A percentile compares a stretch with the other conserved stretches of the same genome.
Evolutionary conservation across 129 eudicot species (phyloP).

Genomic region (Smallanthus sonchifolius): DNA sequence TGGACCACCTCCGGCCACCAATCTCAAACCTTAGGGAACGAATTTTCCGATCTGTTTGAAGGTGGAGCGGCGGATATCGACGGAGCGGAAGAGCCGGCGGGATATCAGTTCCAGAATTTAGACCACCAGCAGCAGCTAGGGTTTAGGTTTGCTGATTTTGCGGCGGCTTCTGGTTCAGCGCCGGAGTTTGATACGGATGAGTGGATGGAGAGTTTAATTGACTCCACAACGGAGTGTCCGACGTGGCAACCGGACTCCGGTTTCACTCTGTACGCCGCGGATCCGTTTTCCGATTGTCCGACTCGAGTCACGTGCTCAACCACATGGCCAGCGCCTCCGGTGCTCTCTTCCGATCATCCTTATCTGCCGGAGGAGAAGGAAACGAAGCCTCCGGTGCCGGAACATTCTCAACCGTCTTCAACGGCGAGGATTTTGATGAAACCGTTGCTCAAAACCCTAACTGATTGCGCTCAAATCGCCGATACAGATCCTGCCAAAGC

Average conservation of each 20-base stretch:
- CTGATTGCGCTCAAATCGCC: slow-evolving; percentile 50
- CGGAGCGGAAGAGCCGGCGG: slow-evolving; percentile 35
- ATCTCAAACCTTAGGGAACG: slow-evolving; percentile 36
- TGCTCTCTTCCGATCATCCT: slow-evolving; percentile 5
- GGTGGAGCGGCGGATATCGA: slow-evolving; percentile 27
- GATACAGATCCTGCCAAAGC: slow-evolving; percentile 57
- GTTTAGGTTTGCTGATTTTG: slow-evolving; percentile 66
- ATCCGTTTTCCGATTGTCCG: slow-evolving; percentile 67
- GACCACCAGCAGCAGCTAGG: slow-evolving; percentile 40
- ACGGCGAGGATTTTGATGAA: slow-evolving; percentile 34
- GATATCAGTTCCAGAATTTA: slow-evolving; percentile 49
- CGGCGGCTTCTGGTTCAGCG: slow-evolving; percentile 49
- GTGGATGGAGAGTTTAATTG: slow-evolving; percentile 98
- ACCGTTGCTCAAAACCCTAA: slow-evolving; percentile 47
- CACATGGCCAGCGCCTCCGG: slow-evolving; percentile 18
- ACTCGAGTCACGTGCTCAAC: slow-evolving; percentile 45
- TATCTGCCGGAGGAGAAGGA: slow-evolving; percentile 18
- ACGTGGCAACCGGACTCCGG: slow-evolving; percentile 65
- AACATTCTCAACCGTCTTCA: slow-evolving; percentile 7
- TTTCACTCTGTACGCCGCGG: slow-evolving; percentile 49
- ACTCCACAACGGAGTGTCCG: slow-evolving; percentile 61
- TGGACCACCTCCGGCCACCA: slow-evolving; percentile 48
- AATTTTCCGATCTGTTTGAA: slow-evolving; percentile 69
- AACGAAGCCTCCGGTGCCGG: slow-evolving; percentile 4
- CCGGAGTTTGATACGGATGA: slow-evolving; percentile 92